Percentiles rank a stretch among this genome's conserved stretches.
phyloP scores from a whole-genome alignment of 257 asterid genomes.

The Phtheirospermum japonicum region DNA sequence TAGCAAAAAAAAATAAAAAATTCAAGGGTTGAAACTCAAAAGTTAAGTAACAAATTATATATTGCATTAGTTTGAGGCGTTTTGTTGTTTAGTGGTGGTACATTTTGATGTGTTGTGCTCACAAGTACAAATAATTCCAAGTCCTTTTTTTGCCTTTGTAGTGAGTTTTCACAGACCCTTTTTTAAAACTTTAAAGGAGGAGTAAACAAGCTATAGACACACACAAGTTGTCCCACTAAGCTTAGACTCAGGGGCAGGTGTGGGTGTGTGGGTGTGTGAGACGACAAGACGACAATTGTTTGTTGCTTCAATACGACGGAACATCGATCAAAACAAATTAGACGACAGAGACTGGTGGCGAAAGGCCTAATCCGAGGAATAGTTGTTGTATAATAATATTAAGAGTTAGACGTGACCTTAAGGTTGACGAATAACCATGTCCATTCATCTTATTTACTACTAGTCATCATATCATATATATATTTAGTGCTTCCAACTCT shows the following conservation, averaged over 20 bases:
- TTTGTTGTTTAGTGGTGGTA: conserved; percentile 30
- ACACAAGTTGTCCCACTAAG: conserved; percentile 46
- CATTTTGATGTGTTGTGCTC: conserved; percentile 26
- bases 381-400: conserved; percentile 14
- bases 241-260: conserved; percentile 24
- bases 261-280: conserved; percentile 16
- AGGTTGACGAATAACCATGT: conserved; percentile 47
- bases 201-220: too few relatives aligned
- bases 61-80: conserved; percentile 11
- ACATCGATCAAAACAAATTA: too few relatives aligned
- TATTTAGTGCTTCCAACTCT: too few relatives aligned
- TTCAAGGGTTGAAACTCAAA: too few relatives aligned
- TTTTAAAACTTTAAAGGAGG: too few relatives aligned
- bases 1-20: too few relatives aligned
- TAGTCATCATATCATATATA: too few relatives aligned
- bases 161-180: too few relatives aligned
- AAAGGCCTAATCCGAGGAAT: conserved; percentile 54
- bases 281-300: conserved; percentile 37
- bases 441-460: conserved; percentile 35
- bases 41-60: conserved; percentile 14
- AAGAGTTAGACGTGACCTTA: conserved; percentile 46
- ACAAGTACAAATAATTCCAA: conserved; percentile 50
- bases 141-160: too few relatives aligned
- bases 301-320: conserved; percentile 42
- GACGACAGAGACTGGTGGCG: conserved; percentile 44